Evolutionary conservation across 2,329 filamentous ascomycete genomes (phyloP), one percentile per base, ranked within the genome.

Genomic region (Fonsecaea pugnacius): DNA sequence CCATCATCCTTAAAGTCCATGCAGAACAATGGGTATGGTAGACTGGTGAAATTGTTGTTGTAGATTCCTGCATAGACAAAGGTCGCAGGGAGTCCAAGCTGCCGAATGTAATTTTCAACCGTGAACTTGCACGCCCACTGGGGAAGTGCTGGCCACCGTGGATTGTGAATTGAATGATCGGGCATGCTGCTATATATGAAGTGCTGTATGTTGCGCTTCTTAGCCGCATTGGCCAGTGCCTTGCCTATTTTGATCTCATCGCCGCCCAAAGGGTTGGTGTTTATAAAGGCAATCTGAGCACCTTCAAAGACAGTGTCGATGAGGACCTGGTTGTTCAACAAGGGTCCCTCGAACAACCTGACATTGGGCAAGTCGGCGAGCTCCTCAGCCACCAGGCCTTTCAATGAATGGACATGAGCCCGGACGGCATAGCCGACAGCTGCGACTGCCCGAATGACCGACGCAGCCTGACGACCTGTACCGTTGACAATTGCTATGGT

Each of bases 161-260:
- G 80, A 67, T 90, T 87, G 77, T 93, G 92, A 48, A 89, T 86
- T 16, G 90, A 89, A 77, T 98, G 93, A 73, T 98, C 93, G 3
- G 95, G 94, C 93, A 98, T 96, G 73, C 92, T 96, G 70, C 92
- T 96, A 80, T 97, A 99, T 75, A 99, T 86, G 77, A 92, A 97
- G 78, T 98, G 95, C 72, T 92, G 87, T 53, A 98, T 87, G 33
- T 78, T 74, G 56, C 91, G 88, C 72, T 85, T 88, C 76, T 95
- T 94, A 59, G 94, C 94, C 14, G 92, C 92, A 74, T 96, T 91
- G 65, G 93, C 95, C 65, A 97, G 84, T 1, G 91, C 90, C 75
- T 90, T 89, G 68, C 95, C 95, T 70, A 97, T 96, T 43, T 89
- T 87, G 64, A 95, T 85, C 81, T 99, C 95, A 78, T 98, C 92